Conservation (phyloP, 805 yeast genomes). For the Teunomyces aglyptinius region DNA sequence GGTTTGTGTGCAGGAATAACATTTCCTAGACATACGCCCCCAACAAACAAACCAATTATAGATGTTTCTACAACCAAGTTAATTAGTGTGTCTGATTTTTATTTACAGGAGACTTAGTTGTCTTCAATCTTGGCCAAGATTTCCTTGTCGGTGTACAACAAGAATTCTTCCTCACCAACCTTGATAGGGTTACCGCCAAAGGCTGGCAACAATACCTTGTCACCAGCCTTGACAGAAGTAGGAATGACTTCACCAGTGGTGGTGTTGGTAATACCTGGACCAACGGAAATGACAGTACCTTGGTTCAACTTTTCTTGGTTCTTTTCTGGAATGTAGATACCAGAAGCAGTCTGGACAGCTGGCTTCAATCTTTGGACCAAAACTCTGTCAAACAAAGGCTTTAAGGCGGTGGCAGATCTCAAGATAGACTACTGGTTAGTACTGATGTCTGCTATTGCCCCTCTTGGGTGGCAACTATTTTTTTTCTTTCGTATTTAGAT, state of each 20-base stretch:
- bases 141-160: slow-evolving; percentile 90
- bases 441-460: not conserved
- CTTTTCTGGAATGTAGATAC: slow-evolving; percentile 92
- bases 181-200: slow-evolving; percentile 91
- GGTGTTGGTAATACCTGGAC: slow-evolving; percentile 83
- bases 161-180: slow-evolving; percentile 78
- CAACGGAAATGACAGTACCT: slow-evolving; percentile 90
- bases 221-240: slow-evolving; percentile 83
- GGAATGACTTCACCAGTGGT: slow-evolving; percentile 68
- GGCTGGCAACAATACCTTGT: slow-evolving; percentile 88
- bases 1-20: not conserved
- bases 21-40: too few relatives aligned
- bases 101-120: slow-evolving; percentile 4
- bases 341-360: slow-evolving; percentile 86
- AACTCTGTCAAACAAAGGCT: slow-evolving; percentile 94
- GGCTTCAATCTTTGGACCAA: slow-evolving; percentile 94
- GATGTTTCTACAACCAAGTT: not conserved
- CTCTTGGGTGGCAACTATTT: too few relatives aligned
- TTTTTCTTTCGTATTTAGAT: too few relatives aligned
- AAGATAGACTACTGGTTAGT: slow-evolving; percentile 46
- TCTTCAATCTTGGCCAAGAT: slow-evolving; percentile 84
- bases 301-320: slow-evolving; percentile 91
- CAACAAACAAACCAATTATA: not conserved
- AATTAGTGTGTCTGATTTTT: not conserved
- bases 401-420: slow-evolving; percentile 82